Percentiles rank a stretch among this genome's conserved stretches.
These are phyloP conservation scores for Ustanciosporium gigantosporum DNA, from an alignment of 1,284 basidiomycete genomes.

Conservation along the genomic window DNA sequence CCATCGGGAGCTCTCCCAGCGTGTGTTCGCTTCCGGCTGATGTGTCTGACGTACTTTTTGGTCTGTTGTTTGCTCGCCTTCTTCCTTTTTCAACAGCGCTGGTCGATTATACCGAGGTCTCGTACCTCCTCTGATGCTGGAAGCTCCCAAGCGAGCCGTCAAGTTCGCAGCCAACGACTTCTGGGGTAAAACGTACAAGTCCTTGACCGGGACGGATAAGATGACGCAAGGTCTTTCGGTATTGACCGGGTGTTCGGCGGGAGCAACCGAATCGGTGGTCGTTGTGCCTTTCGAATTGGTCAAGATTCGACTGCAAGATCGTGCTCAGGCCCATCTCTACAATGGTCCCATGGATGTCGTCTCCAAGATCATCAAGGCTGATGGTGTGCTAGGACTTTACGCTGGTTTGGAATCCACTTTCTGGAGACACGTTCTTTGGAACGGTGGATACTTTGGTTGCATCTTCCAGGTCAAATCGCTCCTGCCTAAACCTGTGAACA, in stretches of 20 bases:
- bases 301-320: slow-evolving; percentile 87
- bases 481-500: slow-evolving; percentile 74
- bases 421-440: slow-evolving; percentile 62
- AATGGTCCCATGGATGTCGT: slow-evolving; percentile 92
- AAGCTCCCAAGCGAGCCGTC: slow-evolving; percentile 96
- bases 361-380: slow-evolving; percentile 81
- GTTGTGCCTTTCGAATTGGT: slow-evolving; percentile 98
- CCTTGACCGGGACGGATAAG: slow-evolving; percentile 71
- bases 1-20: no score
- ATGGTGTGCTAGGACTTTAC: slow-evolving; percentile 85
- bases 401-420: slow-evolving; percentile 56
- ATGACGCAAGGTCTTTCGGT: slow-evolving; percentile 87
- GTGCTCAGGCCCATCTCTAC: slow-evolving; percentile 80
- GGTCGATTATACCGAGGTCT: slow-evolving; percentile 90
- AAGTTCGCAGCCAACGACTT: slow-evolving; percentile 91
- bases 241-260: slow-evolving; percentile 87
- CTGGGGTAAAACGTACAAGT: slow-evolving; percentile 69
- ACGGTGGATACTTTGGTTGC: slow-evolving; percentile 70
- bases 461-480: slow-evolving; percentile 80
- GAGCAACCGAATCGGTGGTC: slow-evolving; percentile 90
- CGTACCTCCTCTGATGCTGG: slow-evolving; percentile 87
- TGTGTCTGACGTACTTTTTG: no score
- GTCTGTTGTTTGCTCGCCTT: no score
- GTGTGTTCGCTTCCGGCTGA: no score
- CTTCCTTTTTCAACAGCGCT: no score